Conservation (phyloP, 805 yeast species). For the Metschnikowia koreensis region DNA sequence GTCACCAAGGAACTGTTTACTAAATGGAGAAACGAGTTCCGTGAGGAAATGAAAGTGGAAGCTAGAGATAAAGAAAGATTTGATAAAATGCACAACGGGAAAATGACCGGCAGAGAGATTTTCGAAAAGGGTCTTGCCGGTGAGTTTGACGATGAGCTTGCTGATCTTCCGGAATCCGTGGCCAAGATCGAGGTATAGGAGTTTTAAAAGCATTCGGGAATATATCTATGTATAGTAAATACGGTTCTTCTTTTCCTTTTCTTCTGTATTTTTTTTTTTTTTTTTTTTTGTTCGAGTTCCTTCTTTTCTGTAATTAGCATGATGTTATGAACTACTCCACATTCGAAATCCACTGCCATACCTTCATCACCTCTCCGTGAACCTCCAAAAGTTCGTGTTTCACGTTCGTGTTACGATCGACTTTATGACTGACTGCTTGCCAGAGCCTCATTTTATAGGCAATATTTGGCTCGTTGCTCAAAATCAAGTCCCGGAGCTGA, state of each 20-base stretch:
- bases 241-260: background rate
- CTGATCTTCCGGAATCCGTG: slow-evolving; percentile 20
- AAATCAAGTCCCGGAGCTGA: slow-evolving; percentile 66
- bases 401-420: slow-evolving; percentile 69
- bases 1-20: slow-evolving; percentile 76
- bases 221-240: background rate
- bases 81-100: slow-evolving; percentile 64
- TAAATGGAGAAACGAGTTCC: slow-evolving; percentile 70
- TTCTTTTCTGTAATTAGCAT: too few relatives aligned
- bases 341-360: slow-evolving; percentile 74
- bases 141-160: slow-evolving; percentile 47
- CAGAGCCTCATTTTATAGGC: slow-evolving; percentile 46
- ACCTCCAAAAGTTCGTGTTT: slow-evolving; percentile 62
- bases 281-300: too few relatives aligned
- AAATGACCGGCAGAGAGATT: slow-evolving; percentile 82
- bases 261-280: background rate
- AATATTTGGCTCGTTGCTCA: slow-evolving; percentile 41
- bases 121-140: slow-evolving; percentile 87
- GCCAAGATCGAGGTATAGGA: slow-evolving; percentile 16
- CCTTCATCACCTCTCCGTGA: slow-evolving; percentile 83
- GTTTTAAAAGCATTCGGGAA: background rate
- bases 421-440: slow-evolving; percentile 51
- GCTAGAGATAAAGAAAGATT: slow-evolving; percentile 52
- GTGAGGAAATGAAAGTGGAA: slow-evolving; percentile 71
- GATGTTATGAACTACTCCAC: slow-evolving; percentile 1